Percentiles rank a stretch among this genome's conserved stretches.
These are phyloP conservation scores for Nephromyces sp. DNA, from an alignment of 169 alveolate species.

Conservation along the genomic window DNA sequence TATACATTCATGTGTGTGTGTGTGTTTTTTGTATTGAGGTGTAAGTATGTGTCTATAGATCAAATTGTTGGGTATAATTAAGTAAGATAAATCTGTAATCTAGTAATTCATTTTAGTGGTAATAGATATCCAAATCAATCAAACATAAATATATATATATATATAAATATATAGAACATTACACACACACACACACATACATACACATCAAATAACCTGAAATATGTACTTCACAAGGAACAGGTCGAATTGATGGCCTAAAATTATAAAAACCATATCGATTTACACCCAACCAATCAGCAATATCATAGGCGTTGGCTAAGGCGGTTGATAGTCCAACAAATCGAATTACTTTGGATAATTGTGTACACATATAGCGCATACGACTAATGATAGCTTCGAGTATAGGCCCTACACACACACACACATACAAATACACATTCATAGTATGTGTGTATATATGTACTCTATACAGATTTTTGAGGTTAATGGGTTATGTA, in stretches of 20 bases:
- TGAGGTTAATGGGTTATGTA: no score
- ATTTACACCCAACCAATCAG: conserved; percentile 94
- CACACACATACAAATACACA: background rate
- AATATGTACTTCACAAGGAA: conserved; percentile 91
- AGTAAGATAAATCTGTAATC: no score
- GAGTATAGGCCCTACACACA: conserved; percentile 87
- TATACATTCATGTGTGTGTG: no score
- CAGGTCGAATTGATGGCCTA: conserved; percentile 95
- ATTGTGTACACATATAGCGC: conserved; percentile 80
- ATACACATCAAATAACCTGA: conserved; percentile 83
- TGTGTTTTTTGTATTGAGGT: no score
- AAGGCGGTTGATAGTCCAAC: conserved; percentile 96
- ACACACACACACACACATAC: no score
- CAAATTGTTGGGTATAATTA: no score
- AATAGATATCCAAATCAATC: no score
- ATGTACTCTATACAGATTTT: no score
- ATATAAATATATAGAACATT: conserved; percentile 11
- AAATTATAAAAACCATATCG: conserved; percentile 90
- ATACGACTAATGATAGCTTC: conserved; percentile 94
- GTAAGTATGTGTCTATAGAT: no score
- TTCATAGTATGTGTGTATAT: background rate
- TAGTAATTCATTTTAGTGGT: no score
- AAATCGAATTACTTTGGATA: conserved; percentile 76
- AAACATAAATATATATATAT: no score
- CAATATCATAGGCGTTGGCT: conserved; percentile 93